Evolutionary conservation across 345 rosid species (phyloP).

Genomic region (Syzygium grande): DNA sequence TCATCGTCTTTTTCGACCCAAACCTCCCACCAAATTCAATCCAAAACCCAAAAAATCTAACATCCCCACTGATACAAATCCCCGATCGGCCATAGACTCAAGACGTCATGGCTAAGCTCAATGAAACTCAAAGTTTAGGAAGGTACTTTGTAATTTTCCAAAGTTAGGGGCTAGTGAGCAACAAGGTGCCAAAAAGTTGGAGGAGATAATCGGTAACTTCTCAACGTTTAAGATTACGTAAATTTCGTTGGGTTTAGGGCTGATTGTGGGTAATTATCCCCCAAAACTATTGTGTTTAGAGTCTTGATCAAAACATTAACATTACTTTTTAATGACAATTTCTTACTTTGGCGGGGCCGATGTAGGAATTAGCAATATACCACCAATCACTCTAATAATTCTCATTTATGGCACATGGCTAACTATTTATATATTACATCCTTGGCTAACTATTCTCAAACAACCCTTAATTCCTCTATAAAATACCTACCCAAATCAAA

Average conservation of each 20-base stretch:
- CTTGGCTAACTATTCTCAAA: neutral
- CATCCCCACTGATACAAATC: neutral
- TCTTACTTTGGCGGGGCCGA: neutral
- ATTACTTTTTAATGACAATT: neutral
- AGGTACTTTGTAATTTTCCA: neutral
- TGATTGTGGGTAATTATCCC: too few relatives aligned
- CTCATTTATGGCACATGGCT: neutral
- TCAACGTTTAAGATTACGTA: neutral
- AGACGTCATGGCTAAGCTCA: neutral
- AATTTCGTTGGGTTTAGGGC: too few relatives aligned
- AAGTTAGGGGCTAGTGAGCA: neutral
- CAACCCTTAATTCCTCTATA: neutral
- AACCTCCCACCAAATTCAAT: neutral
- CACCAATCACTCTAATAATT: too few relatives aligned
- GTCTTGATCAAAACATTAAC: neutral
- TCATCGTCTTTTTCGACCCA: neutral
- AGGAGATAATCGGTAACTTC: neutral
- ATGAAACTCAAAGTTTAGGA: neutral
- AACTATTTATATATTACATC: too few relatives aligned
- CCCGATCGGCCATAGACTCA: neutral
- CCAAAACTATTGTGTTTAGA: too few relatives aligned
- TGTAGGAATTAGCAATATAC: neutral
- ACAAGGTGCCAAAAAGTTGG: neutral
- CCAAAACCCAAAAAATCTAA: neutral
- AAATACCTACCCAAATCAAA: neutral